Evolutionary conservation across 306 rosid species (phyloP).

Genomic region (Myrica gale): DNA sequence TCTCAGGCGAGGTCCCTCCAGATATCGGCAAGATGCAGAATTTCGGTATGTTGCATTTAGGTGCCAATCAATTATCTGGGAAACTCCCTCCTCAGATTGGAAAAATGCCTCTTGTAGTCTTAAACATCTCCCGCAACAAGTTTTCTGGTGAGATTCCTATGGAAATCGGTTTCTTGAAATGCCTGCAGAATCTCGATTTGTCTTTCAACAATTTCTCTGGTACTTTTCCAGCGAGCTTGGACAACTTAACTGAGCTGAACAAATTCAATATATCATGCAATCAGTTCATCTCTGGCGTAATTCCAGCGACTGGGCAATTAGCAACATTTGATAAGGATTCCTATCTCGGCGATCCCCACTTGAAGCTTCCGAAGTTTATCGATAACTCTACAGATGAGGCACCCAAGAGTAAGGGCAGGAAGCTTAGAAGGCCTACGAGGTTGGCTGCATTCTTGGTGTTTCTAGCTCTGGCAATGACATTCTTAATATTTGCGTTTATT

Average conservation of each 20-base stretch:
- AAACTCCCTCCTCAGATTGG: slow-evolving; percentile 62
- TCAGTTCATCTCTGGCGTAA: slow-evolving; percentile 57
- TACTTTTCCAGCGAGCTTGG: slow-evolving; percentile 63
- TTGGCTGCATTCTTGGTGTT: slow-evolving; percentile 39
- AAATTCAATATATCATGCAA: slow-evolving; percentile 91
- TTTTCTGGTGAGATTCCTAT: slow-evolving; percentile 77
- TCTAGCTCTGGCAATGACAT: slow-evolving; percentile 41
- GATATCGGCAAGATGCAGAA: slow-evolving; percentile 63
- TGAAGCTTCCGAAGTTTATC: slow-evolving; percentile 57
- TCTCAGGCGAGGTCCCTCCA: slow-evolving; percentile 69
- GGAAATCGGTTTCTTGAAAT: slow-evolving; percentile 53
- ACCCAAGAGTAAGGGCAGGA: slow-evolving; percentile 6
- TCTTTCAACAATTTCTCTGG: slow-evolving; percentile 84
- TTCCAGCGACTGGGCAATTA: slow-evolving; percentile 61
- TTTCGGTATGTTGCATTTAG: slow-evolving; percentile 74
- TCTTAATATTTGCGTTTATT: slow-evolving; percentile 49
- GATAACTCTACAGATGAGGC: slow-evolving; percentile 18
- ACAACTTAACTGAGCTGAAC: slow-evolving; percentile 55
- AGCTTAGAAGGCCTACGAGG: slow-evolving; percentile 24
- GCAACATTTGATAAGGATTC: slow-evolving; percentile 66
- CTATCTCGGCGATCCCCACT: slow-evolving; percentile 63
- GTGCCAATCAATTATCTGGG: slow-evolving; percentile 58
- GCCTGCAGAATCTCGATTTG: slow-evolving; percentile 76
- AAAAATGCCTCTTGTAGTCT: slow-evolving; percentile 51
- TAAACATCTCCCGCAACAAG: slow-evolving; percentile 59